Evolutionary conservation across 2,329 filamentous ascomycete genomes (phyloP), one percentile per base, ranked within the genome.

Genomic region (Fusarium temperatum): DNA sequence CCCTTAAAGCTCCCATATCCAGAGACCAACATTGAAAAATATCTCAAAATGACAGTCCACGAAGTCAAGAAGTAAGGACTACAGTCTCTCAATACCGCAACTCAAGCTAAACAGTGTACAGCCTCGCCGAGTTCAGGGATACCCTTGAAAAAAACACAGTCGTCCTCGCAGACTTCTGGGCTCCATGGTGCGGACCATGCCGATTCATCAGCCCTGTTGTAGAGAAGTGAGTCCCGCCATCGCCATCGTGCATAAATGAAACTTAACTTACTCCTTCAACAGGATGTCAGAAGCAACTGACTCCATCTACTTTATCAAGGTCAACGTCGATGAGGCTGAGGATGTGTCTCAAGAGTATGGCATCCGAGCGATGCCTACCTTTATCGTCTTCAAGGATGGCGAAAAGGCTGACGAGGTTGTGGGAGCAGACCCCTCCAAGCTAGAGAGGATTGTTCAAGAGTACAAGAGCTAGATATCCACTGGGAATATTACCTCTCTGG

Each of bases 161-260:
- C 6, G 63, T 62, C 20, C 5, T 68, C 1, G 62, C 48, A 7
- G 69, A 72, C 26, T 71, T 35, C 10, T 72, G 47, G 56, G 68
- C 68, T 3, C 8, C 42, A 17, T 72, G 69, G 69, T 72, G 68
- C 15, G 58, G 63, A 3, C 68, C 68, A 24, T 72, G 68, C 24
- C 50, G 44, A 39, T 9, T 44, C 1, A 68, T 72, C 12, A 62
- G 58, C 17, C 69, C 69, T 0, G 6, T 63, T 0, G 11, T 68
- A 13, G 69, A 61, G 10, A 45, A 30, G 48, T 69, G 32, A 42
- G 44, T 17, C 8, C 1, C 14, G 14, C 18, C 26, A 5, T 13
- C 14, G 14, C 18, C 26, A 5, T 13, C 1, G 3, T 15, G 15
- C 10, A n/a, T 13, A 17, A 3, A 7, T 20, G 3, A 3, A 30